Percentiles rank a stretch among this genome's conserved stretches.
Evolutionary conservation across 2,329 filamentous ascomycete species (phyloP).

Genomic region (Phoma sp.): DNA sequence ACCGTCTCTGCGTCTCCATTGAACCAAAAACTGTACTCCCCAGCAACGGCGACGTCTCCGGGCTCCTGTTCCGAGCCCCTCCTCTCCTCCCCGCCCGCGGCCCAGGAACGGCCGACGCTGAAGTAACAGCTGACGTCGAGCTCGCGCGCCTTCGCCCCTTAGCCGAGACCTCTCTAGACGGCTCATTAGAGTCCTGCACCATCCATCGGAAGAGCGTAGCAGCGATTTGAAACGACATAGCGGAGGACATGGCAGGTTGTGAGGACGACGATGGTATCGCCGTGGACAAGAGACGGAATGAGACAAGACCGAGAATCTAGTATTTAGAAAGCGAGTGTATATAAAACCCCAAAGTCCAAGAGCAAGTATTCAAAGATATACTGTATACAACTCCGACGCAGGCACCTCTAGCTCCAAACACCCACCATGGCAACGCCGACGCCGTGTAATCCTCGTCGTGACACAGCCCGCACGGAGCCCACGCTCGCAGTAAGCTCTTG

Average conservation of each 20-base stretch:
- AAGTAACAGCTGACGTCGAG: background rate
- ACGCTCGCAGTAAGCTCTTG: too few species aligned
- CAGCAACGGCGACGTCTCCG: constrained; percentile 1
- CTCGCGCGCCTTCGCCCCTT: background rate
- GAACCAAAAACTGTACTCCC: background rate
- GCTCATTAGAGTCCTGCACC: background rate
- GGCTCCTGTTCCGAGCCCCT: background rate
- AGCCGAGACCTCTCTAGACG: background rate
- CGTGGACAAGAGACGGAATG: too few species aligned
- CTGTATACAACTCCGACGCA: too few species aligned
- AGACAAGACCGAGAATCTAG: too few species aligned
- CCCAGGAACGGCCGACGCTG: background rate
- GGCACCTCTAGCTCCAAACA: too few species aligned
- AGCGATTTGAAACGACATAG: constrained; percentile 14
- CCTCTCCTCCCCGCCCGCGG: background rate
- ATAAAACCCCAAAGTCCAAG: too few species aligned
- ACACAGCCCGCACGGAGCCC: too few species aligned
- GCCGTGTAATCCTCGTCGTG: too few species aligned
- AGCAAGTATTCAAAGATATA: too few species aligned
- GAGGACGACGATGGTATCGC: too few species aligned
- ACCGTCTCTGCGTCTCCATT: background rate
- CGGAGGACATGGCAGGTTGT: constrained; percentile 1
- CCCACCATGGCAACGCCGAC: too few species aligned
- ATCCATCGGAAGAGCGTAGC: constrained; percentile 6
- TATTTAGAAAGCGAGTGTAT: too few species aligned